phyloP scores from a whole-genome alignment of 768 basidiomycete species.

The Mycena albidolilacea region DNA sequence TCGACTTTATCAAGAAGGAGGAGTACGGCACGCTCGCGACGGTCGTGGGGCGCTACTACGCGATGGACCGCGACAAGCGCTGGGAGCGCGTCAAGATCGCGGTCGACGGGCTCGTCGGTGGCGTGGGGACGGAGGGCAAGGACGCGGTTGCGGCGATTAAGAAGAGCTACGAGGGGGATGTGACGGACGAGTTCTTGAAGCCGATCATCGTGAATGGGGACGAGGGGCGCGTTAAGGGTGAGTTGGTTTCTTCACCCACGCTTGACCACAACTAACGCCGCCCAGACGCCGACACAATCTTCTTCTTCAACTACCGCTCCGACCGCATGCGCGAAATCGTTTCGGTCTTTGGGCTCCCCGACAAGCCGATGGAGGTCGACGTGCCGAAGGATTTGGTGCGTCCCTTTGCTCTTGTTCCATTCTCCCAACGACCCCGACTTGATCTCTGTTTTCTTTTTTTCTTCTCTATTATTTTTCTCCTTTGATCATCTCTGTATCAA shows the following conservation, averaged over 20 bases:
- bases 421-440: no score
- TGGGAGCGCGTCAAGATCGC: conserved; percentile 12
- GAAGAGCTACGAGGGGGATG: conserved; percentile 85
- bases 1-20: conserved; percentile 84
- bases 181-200: conserved; percentile 97
- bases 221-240: conserved; percentile 85
- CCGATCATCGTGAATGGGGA: conserved; percentile 91
- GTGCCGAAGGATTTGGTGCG: conserved; percentile 66
- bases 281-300: conserved; percentile 87
- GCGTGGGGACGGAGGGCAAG: conserved; percentile 71
- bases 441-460: no score
- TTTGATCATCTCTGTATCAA: not conserved
- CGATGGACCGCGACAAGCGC: conserved; percentile 74
- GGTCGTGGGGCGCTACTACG: conserved; percentile 93
- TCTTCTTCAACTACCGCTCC: conserved; percentile 98
- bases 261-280: no score
- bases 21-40: conserved; percentile 87
- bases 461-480: not conserved
- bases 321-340: conserved; percentile 95
- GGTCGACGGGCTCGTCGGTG: conserved; percentile 81
- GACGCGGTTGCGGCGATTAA: conserved; percentile 77
- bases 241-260: conserved; percentile 36
- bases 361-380: conserved; percentile 88
- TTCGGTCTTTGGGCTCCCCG: conserved; percentile 85
- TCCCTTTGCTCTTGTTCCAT: no score